Evolutionary conservation across 1,284 basidiomycete genomes (phyloP).

Genomic region (Entoloma clypeatum): DNA sequence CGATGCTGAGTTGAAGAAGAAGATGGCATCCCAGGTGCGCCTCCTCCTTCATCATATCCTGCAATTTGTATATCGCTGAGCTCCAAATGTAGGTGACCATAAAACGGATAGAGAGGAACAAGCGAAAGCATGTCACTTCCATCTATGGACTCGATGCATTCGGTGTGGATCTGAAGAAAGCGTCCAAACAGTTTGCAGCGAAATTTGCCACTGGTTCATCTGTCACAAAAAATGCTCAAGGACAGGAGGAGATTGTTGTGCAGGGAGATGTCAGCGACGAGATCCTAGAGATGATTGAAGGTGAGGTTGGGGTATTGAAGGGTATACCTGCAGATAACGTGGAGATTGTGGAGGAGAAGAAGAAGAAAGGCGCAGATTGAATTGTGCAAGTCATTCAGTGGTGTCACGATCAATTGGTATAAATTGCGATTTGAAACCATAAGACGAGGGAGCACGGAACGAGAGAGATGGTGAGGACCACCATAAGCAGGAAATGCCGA

Average conservation of each 20-base stretch:
- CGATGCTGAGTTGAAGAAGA: slow-evolving; percentile 83
- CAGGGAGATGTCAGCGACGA: slow-evolving; percentile 92
- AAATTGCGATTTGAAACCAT: no score
- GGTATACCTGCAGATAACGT: slow-evolving; percentile 35
- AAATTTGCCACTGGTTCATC: slow-evolving; percentile 92
- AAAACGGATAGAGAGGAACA: slow-evolving; percentile 89
- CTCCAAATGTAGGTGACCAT: slow-evolving; percentile 62
- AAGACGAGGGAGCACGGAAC: no score
- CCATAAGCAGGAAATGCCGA: no score
- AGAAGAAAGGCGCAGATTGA: slow-evolving; percentile 31
- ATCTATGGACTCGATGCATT: slow-evolving; percentile 88
- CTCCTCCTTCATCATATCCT: neutral
- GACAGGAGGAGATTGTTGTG: slow-evolving; percentile 92
- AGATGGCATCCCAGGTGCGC: slow-evolving; percentile 62
- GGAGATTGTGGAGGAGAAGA: slow-evolving; percentile 34
- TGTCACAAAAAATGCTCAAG: slow-evolving; percentile 87
- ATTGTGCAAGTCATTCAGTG: no score
- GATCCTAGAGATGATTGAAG: slow-evolving; percentile 33
- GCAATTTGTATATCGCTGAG: neutral
- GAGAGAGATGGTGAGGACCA: no score
- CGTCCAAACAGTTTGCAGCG: slow-evolving; percentile 86
- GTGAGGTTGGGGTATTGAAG: slow-evolving; percentile 30
- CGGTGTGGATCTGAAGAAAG: slow-evolving; percentile 89
- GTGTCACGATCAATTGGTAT: no score
- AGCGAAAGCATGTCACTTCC: slow-evolving; percentile 86